phyloP scores from a whole-genome alignment of 805 yeast genomes.

The Ogataea ganodermae region DNA sequence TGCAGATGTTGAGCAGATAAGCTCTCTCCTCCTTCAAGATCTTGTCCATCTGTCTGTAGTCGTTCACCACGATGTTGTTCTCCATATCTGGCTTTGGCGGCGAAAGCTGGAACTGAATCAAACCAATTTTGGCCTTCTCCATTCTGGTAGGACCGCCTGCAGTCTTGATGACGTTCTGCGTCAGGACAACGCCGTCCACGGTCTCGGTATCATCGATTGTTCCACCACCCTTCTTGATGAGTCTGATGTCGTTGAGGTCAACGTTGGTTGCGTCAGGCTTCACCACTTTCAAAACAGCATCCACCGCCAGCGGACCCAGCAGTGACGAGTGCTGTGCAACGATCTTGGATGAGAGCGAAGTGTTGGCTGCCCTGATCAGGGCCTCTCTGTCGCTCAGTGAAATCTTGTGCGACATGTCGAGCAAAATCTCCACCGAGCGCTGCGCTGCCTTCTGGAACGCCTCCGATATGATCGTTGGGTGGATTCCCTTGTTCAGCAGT shows the following conservation, averaged over 20 bases:
- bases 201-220: conserved; percentile 96
- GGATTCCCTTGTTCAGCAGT: conserved; percentile 85
- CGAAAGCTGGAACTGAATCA: conserved; percentile 90
- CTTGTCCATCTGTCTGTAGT: conserved; percentile 98
- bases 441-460: conserved; percentile 86
- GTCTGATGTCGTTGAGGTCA: conserved; percentile 83
- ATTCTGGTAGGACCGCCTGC: conserved; percentile 96
- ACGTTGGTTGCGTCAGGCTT: conserved; percentile 56
- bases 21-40: conserved; percentile 97
- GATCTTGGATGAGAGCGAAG: conserved; percentile 92
- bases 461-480: conserved; percentile 94
- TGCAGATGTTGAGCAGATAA: conserved; percentile 89
- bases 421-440: conserved; percentile 76
- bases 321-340: conserved; percentile 88
- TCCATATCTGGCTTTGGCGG: conserved; percentile 99
- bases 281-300: conserved; percentile 77
- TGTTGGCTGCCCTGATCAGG: conserved; percentile 87
- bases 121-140: conserved; percentile 90
- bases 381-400: conserved; percentile 80
- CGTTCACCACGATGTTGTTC: conserved; percentile 95
- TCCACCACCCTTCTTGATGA: conserved; percentile 94
- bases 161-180: conserved; percentile 83
- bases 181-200: conserved; percentile 89
- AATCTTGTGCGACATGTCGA: conserved; percentile 83
- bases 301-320: conserved; percentile 92